Evolutionary conservation across 208 protist species (phyloP).

Genomic region (Leishmania guyanensis): DNA sequence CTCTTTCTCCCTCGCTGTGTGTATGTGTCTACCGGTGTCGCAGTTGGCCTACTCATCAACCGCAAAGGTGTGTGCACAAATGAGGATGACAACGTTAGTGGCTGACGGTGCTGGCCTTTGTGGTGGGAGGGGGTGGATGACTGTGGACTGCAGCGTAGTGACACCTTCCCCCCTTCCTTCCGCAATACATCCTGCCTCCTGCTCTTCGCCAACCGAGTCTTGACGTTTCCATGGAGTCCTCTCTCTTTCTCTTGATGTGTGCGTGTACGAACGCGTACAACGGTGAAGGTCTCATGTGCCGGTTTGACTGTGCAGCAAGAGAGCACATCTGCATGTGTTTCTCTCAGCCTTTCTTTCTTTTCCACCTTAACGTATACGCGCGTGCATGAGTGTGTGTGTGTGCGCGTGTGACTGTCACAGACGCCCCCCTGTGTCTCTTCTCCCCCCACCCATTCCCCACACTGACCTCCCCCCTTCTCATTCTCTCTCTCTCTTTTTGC

Average conservation of each 20-base stretch:
- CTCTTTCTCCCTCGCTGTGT: neutral
- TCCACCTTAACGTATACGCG: neutral
- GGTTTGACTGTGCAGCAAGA: conserved; percentile 1
- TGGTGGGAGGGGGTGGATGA: neutral
- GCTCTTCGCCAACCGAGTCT: neutral
- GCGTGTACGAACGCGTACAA: neutral
- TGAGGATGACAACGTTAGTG: neutral
- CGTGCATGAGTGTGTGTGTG: neutral
- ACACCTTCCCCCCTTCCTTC: neutral
- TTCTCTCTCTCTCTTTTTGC: neutral
- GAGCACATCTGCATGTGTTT: neutral
- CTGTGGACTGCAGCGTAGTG: neutral
- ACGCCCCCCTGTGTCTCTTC: neutral
- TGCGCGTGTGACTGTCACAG: neutral
- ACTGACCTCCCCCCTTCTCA: neutral
- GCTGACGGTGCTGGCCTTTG: neutral
- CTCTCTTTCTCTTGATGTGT: neutral
- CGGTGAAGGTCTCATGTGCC: neutral
- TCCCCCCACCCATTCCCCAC: neutral
- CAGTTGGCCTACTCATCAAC: neutral
- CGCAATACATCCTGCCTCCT: neutral
- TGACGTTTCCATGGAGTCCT: neutral
- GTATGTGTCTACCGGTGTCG: neutral
- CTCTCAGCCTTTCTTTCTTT: neutral
- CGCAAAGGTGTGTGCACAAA: neutral